phyloP scores from a whole-genome alignment of 2,329 filamentous ascomycete species.

The Hirsutella rhossiliensis region DNA sequence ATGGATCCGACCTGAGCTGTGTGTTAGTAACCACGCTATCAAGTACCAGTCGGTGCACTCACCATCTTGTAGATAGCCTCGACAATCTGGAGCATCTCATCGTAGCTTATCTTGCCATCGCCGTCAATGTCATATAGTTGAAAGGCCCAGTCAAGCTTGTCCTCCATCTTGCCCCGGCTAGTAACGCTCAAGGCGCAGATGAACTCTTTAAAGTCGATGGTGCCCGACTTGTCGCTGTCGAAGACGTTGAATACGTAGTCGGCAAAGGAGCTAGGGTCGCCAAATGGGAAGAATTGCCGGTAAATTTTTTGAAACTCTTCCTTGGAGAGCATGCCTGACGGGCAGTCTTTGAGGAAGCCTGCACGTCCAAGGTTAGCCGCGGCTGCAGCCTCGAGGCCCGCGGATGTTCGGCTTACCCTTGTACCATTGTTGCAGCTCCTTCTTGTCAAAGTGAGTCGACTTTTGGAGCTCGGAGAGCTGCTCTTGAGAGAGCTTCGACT shows the following conservation, averaged over 20 bases:
- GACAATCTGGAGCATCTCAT: constrained; percentile 97
- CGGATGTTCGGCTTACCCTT: constrained; percentile 55
- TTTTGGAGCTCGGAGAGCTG: constrained; percentile 92
- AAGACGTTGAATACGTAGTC: constrained; percentile 99
- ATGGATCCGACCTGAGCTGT: constrained; percentile 76
- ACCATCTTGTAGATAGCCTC: constrained; percentile 99
- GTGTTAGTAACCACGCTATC: background rate
- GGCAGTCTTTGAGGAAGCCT: constrained; percentile 98
- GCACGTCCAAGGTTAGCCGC: constrained; percentile 2
- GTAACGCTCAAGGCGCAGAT: constrained; percentile 97
- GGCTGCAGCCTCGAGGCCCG: background rate
- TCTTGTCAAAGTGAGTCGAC: constrained; percentile 98
- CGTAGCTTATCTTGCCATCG: constrained; percentile 97
- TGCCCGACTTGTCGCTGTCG: constrained; percentile 91
- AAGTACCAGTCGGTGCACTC: constrained; percentile 3
- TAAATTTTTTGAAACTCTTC: constrained; percentile 99
- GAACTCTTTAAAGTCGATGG: constrained; percentile 99
- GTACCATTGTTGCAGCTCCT: constrained; percentile 99
- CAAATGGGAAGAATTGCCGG: constrained; percentile 98
- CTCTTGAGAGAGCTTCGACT: constrained; percentile 95
- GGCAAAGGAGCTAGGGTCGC: constrained; percentile 92
- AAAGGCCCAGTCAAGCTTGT: constrained; percentile 99
- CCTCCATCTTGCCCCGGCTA: constrained; percentile 95
- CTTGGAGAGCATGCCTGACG: constrained; percentile 91
- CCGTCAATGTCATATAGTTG: constrained; percentile 98